Base-by-base conservation (phyloP, 805 yeast species). In the Saccharomycopsis sp. region DNA sequence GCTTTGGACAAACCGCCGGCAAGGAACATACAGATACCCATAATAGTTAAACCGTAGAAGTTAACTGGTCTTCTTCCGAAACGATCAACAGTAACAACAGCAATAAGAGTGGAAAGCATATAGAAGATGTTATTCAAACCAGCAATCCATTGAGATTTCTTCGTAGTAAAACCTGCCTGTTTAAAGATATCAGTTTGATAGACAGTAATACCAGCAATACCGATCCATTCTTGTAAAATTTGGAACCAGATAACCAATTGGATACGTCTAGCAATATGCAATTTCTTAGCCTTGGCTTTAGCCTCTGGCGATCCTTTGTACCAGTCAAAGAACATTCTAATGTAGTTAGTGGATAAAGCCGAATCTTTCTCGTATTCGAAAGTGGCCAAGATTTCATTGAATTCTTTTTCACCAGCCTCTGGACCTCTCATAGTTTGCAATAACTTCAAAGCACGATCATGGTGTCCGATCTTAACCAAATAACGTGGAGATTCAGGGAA, bases 401-500 rank as follows among this genome's bases (percentile, higher is more conserved):
- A 68, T 55, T 71, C 70, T 49, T 71, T 71, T 35, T 70, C 72
- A 47, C 67, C 66, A 2, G 65, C 66, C 22, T 79, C 78, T 47
- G 75, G 68, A 29, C 77, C 72, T 62, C 72, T 73, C 34, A 82
- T 69, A 38, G 74, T 71, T 56, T 76, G 74, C 65, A 80, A 68
- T 42, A 78, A 66, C 53, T 73, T 69, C 62, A 74, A 70, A 38
- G 86, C 86, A 63, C 82, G 85, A 47, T 74, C 77, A 62, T 75
- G 73, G 64, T 80, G 72, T 59, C 78, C 78, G 57, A 78, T 74
- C 17, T 81, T 74, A 63, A 83, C 75, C 67, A 84, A 74, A 85
- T 86, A 84, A 78, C 89, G 80, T 65, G 89, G 88, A 2, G 88
- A 83, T 67, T 84, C 89, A 44, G 88, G 87, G 63, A 77, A 64